A percentile compares a stretch with the other conserved stretches of the same genome.
Evolutionary conservation across 2,329 filamentous ascomycete genomes (phyloP).

Genomic region (Akanthomyces uredinophilus): DNA sequence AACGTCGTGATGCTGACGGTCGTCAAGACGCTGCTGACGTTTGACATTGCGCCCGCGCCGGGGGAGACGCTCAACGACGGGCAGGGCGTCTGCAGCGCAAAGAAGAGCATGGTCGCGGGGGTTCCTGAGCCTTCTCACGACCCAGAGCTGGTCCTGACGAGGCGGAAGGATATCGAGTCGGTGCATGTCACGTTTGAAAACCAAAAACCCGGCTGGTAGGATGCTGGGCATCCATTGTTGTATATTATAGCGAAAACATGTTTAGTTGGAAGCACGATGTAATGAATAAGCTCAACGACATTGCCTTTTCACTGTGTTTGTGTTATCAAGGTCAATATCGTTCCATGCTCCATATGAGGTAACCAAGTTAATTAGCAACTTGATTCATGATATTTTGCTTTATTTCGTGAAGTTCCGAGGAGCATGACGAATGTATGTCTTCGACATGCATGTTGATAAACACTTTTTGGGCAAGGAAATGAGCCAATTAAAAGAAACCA

Average conservation of each 20-base stretch:
- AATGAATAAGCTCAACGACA: background rate
- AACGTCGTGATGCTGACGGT: slow-evolving; percentile 11
- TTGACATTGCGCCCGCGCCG: slow-evolving; percentile 1
- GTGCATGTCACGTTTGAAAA: slow-evolving; percentile 7
- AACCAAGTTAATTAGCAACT: too few species aligned
- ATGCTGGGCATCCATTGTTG: background rate
- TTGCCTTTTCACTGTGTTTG: too few species aligned
- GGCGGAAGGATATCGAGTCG: background rate
- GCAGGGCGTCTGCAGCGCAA: background rate
- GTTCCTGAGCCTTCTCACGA: background rate
- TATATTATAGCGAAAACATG: background rate
- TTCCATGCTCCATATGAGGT: too few species aligned
- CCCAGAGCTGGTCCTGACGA: slow-evolving; percentile 1
- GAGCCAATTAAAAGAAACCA: too few species aligned
- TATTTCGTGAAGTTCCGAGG: too few species aligned
- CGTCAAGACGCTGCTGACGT: slow-evolving; percentile 12
- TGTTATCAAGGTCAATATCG: too few species aligned
- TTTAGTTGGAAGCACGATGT: background rate
- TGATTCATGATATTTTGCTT: too few species aligned
- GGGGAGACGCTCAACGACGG: slow-evolving; percentile 4
- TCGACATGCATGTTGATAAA: too few species aligned
- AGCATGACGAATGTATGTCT: too few species aligned
- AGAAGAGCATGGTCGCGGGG: slow-evolving; percentile 9
- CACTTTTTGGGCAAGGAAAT: too few species aligned
- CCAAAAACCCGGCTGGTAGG: slow-evolving; percentile 9